Percentiles rank a stretch among this genome's conserved stretches.
Evolutionary conservation across 768 basidiomycete genomes (phyloP).

Genomic region (Boletus rubroflammeus): DNA sequence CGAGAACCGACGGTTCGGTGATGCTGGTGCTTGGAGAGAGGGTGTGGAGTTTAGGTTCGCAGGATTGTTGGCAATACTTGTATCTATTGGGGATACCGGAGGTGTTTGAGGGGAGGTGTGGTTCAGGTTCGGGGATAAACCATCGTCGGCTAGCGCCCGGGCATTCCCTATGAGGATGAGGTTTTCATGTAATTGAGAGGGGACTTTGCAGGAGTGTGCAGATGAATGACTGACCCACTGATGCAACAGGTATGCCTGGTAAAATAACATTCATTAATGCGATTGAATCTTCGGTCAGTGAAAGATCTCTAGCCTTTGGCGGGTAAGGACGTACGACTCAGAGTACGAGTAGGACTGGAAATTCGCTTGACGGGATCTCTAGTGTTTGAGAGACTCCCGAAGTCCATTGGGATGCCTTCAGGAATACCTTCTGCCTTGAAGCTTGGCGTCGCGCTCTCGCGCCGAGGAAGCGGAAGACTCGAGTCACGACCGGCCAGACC

Average conservation of each 20-base stretch:
- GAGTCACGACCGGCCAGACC: conserved; percentile 76
- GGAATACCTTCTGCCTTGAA: conserved; percentile 54
- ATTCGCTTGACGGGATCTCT: conserved; percentile 45
- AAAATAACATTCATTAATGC: conserved; percentile 24
- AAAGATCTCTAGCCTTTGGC: conserved; percentile 18
- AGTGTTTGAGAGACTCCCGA: conserved; percentile 40
- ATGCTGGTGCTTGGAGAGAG: conserved; percentile 41
- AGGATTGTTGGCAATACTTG: conserved; percentile 26
- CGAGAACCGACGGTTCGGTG: conserved; percentile 54
- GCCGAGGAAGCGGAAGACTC: conserved; percentile 63
- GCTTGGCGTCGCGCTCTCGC: conserved; percentile 39
- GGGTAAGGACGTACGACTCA: conserved; percentile 62
- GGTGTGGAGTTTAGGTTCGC: conserved; percentile 34
- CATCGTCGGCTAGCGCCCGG: conserved; percentile 77
- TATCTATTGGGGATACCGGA: conserved; percentile 35
- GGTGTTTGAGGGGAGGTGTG: conserved; percentile 32
- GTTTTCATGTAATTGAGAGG: conserved; percentile 13
- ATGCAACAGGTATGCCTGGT: conserved; percentile 70
- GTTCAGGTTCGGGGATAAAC: conserved; percentile 36
- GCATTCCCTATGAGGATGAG: conserved; percentile 62
- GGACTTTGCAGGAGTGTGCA: neutral
- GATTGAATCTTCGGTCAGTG: conserved; percentile 20
- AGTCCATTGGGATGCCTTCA: conserved; percentile 69
- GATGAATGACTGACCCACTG: conserved; percentile 58
- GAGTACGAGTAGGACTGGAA: conserved; percentile 71